Evolutionary conservation across 345 rosid genomes (phyloP), one percentile per base, ranked within the genome.

Genomic region (Lumnitzera racemosa): DNA sequence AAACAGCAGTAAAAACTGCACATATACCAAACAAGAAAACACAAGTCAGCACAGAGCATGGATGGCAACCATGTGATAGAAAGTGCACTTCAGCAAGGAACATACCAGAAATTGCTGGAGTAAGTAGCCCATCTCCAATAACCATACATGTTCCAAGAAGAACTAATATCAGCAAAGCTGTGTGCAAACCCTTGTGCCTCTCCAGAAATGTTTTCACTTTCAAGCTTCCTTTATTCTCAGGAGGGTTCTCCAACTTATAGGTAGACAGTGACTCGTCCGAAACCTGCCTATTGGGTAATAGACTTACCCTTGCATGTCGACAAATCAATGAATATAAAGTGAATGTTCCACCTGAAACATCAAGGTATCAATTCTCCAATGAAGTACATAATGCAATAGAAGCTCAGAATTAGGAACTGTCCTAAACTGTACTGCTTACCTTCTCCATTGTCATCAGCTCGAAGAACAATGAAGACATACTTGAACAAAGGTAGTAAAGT

Each of bases 1-100:
- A 92, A 50, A 92, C 99, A 12, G 97, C 99, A 65, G 97, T 83
- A 80, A 92, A 90, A 63, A 92, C 99, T 92, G 62, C 69, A 73
- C 3, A 31, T 49, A 36, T 52, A 58, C 63, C 57, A 58, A 58
- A 60, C 4, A 16, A 49, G 4, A 49, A 49, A 49, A 49, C 4
- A 16, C 24, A 53, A 23, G 25, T 53, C 13, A 25, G 25, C 25
- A 15, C 25, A 53, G 9, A 53, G 13, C 13, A 17, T 25, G 24
- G 31, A 53, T 25, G 5, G 12, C 13, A 53, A 23, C 23, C 58
- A 36, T 13, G 2, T n/a, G 49, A 27, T 15, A 31, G 25, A 47
- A 23, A 61, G 49, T 15, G 54, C 29, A 51, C 62, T 64, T 46
- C 25, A 2, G 56, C 52, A 16, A 36, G 56, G 11, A 24, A 55